These are phyloP conservation scores for Phytophthora multivora DNA, from an alignment of 352 stramenopile genomes.

Conservation along the genomic window DNA sequence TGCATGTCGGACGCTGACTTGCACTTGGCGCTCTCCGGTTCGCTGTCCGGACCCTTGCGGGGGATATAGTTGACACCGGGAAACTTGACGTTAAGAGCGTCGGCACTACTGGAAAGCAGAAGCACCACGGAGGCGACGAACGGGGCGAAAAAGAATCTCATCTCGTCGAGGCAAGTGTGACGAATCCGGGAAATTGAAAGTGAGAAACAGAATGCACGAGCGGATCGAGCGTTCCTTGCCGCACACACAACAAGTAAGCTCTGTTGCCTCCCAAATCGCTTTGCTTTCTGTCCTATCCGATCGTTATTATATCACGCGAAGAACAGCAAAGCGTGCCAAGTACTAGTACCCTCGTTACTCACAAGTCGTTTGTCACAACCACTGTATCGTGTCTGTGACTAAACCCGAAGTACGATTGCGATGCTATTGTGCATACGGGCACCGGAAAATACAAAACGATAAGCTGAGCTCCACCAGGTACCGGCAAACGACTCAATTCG, in stretches of 20 bases:
- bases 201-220: neutral
- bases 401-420: too few species aligned
- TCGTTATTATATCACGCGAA: too few species aligned
- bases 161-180: conserved; percentile 1
- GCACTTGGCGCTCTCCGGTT: conserved; percentile 40
- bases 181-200: neutral
- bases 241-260: neutral
- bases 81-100: conserved; percentile 60
- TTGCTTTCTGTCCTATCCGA: neutral
- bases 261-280: neutral
- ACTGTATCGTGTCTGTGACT: too few species aligned
- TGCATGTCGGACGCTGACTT: conserved; percentile 51
- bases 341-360: too few species aligned
- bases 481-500: too few species aligned
- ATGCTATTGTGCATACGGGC: too few species aligned
- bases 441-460: too few species aligned
- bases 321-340: too few species aligned
- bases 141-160: conserved; percentile 39
- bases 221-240: neutral
- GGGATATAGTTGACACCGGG: conserved; percentile 82
- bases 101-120: conserved; percentile 2
- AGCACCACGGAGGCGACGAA: conserved; percentile 24
- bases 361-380: too few species aligned
- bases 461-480: too few species aligned
- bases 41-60: conserved; percentile 61